phyloP scores from a whole-genome alignment of 192 early-diverging fungal species.

The Gigaspora rosea region DNA sequence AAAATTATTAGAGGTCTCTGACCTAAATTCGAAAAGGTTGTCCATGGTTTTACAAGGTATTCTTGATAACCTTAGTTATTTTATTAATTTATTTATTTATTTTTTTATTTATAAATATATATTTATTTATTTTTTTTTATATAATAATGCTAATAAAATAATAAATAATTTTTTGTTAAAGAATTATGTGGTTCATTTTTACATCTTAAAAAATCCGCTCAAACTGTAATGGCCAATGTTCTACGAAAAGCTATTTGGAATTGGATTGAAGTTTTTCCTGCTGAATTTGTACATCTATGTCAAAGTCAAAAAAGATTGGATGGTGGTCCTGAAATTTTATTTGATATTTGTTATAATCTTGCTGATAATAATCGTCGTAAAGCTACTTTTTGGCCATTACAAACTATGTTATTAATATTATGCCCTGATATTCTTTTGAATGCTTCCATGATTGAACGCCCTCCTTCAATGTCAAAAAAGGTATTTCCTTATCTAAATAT shows the following conservation, averaged over 20 bases:
- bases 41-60: constrained; percentile 65
- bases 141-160: background rate
- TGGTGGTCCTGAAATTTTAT: constrained; percentile 73
- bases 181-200: constrained; percentile 54
- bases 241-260: constrained; percentile 88
- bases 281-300: constrained; percentile 81
- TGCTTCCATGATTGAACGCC: constrained; percentile 49
- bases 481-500: background rate
- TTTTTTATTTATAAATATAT: background rate
- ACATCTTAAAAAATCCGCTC: constrained; percentile 67
- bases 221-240: constrained; percentile 72
- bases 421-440: constrained; percentile 80
- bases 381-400: constrained; percentile 82
- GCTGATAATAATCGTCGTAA: constrained; percentile 68
- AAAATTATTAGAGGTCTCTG: constrained; percentile 83
- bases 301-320: constrained; percentile 59
- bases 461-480: background rate
- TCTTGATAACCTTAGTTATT: background rate
- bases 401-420: constrained; percentile 80
- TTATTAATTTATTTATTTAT: background rate
- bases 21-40: constrained; percentile 74
- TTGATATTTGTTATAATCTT: constrained; percentile 66
- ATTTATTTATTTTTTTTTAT: background rate
- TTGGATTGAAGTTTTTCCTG: constrained; percentile 87
- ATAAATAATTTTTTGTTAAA: constrained; percentile 25